These are phyloP conservation scores for Catunica adiposa DNA, from an alignment of 2,329 filamentous ascomycete genomes.

Conservation along the genomic window DNA sequence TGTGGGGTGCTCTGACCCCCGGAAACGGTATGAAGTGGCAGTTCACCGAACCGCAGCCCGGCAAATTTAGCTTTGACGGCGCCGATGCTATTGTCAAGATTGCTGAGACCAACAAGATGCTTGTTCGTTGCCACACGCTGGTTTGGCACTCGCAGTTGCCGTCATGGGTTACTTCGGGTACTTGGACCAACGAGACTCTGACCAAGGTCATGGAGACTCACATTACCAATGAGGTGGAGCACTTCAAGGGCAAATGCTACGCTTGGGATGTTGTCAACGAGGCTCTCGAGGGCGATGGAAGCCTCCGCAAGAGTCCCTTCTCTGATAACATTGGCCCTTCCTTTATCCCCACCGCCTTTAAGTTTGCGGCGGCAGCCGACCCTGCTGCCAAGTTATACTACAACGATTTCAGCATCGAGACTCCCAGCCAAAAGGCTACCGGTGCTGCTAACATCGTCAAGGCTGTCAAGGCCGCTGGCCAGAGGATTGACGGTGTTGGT, in stretches of 20 bases:
- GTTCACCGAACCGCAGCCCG: constrained; percentile 39
- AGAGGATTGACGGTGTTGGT: constrained; percentile 46
- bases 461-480: constrained; percentile 29
- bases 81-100: constrained; percentile 34
- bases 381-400: constrained; percentile 39
- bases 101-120: constrained; percentile 26
- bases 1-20: constrained; percentile 47
- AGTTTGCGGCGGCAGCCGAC: constrained; percentile 36
- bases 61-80: constrained; percentile 43
- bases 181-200: constrained; percentile 43
- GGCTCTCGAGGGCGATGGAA: constrained; percentile 40
- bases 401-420: constrained; percentile 46
- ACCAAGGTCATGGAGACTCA: constrained; percentile 35
- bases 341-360: constrained; percentile 42
- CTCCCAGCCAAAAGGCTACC: constrained; percentile 29
- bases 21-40: constrained; percentile 46
- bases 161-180: constrained; percentile 17
- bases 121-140: constrained; percentile 42
- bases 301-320: constrained; percentile 36
- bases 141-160: constrained; percentile 33
- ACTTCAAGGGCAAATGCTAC: constrained; percentile 44
- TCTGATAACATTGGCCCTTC: constrained; percentile 36
- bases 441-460: constrained; percentile 29
- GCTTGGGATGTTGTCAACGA: constrained; percentile 54
- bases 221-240: constrained; percentile 38